Evolutionary conservation across 495 filamentous ascomycete genomes (phyloP).

Genomic region (Ascobolus immersus): DNA sequence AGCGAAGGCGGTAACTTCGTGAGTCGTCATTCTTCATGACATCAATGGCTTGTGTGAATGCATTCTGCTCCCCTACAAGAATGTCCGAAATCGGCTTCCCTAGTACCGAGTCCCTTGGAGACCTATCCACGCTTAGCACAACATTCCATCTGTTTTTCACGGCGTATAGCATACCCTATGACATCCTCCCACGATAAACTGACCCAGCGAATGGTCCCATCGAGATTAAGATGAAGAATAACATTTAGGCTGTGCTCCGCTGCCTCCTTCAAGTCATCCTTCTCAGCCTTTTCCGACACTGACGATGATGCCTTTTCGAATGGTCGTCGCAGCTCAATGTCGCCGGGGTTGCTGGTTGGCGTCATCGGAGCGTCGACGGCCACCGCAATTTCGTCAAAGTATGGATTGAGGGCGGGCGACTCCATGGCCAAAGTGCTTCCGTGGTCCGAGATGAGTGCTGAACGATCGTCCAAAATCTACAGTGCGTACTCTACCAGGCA

Average conservation of each 20-base stretch:
- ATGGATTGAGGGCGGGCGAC: too few species aligned
- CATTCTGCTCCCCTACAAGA: constrained; percentile 42
- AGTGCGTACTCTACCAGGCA: too few species aligned
- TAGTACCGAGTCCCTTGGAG: constrained; percentile 41
- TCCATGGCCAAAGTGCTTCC: too few species aligned
- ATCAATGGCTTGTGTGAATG: constrained; percentile 59
- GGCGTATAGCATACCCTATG: constrained; percentile 30
- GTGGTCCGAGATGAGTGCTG: too few species aligned
- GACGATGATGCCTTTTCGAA: too few species aligned
- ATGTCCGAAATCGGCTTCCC: constrained; percentile 59
- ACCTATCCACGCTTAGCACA: constrained; percentile 15
- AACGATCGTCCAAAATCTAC: too few species aligned
- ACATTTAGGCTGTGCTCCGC: constrained; percentile 91
- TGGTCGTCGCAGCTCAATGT: too few species aligned
- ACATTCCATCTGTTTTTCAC: not conserved
- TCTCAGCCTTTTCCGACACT: too few species aligned
- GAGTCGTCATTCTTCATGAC: constrained; percentile 83
- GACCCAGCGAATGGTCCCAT: constrained; percentile 76
- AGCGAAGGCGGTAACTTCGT: constrained; percentile 72
- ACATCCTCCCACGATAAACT: constrained; percentile 94
- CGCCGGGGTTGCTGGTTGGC: too few species aligned
- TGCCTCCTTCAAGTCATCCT: constrained; percentile 78
- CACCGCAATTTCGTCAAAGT: too few species aligned
- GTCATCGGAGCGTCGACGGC: too few species aligned
- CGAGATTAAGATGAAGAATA: constrained; percentile 73